Evolutionary conservation across 2,329 filamentous ascomycete species (phyloP).

Genomic region (Fusarium zealandicum): DNA sequence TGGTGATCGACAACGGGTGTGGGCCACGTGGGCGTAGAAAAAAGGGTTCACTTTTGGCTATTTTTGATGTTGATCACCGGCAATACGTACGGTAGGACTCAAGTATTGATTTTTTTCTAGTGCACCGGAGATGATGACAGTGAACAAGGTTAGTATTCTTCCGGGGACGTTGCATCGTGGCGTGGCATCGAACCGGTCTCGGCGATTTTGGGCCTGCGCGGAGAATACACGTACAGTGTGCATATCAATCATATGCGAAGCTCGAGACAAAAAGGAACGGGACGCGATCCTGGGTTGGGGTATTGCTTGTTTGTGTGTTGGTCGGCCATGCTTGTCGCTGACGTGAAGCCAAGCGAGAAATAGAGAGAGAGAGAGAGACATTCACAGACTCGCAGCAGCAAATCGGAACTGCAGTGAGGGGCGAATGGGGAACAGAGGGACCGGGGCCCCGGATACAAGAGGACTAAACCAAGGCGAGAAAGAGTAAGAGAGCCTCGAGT

Average conservation of each 20-base stretch:
- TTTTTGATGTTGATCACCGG: neutral
- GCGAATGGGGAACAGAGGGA: neutral
- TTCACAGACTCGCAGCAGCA: constrained; percentile 10
- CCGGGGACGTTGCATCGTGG: constrained; percentile 13
- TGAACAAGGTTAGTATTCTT: neutral
- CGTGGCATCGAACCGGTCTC: constrained; percentile 16
- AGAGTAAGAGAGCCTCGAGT: constrained; percentile 21
- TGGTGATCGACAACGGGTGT: constrained; percentile 17
- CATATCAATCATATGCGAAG: no score
- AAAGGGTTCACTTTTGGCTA: constrained; percentile 18
- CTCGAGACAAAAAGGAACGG: no score
- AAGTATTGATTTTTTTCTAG: no score
- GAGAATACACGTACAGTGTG: neutral
- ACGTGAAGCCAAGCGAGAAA: constrained; percentile 3
- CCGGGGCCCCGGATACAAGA: constrained; percentile 21
- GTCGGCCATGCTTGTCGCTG: neutral
- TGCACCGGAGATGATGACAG: no score
- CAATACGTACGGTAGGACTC: no score
- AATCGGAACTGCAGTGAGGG: constrained; percentile 26
- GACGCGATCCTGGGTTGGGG: no score
- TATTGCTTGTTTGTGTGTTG: no score
- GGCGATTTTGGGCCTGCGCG: constrained; percentile 5
- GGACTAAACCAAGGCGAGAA: constrained; percentile 5
- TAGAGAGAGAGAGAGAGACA: constrained; percentile 6
- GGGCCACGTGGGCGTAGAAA: constrained; percentile 31